Evolutionary conservation across 2,329 filamentous ascomycete genomes (phyloP).

Genomic region (Pezicula rhizophila): DNA sequence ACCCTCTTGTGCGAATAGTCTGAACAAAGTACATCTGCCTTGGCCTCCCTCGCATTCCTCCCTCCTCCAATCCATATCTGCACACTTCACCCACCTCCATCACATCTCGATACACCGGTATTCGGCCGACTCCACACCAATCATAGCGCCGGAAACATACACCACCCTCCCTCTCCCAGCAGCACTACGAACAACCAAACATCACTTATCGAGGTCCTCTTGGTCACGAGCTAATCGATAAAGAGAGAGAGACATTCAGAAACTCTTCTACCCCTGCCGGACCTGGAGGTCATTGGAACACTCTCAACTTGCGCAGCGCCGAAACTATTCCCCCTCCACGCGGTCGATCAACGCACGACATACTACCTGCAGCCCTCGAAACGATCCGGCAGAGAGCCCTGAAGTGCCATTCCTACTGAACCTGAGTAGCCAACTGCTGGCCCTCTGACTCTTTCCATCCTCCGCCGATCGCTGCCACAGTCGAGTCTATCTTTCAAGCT

Average conservation of each 20-base stretch:
- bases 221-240: constrained; percentile 5
- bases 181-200: not conserved
- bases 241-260: not conserved
- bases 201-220: constrained; percentile 8
- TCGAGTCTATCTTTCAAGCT: constrained; percentile 1
- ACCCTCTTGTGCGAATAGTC: too few relatives aligned
- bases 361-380: constrained; percentile 19
- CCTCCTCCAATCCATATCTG: constrained; percentile 13
- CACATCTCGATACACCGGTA: not conserved
- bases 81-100: not conserved
- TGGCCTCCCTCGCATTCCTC: constrained; percentile 2
- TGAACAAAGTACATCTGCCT: not conserved
- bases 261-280: not conserved
- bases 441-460: constrained; percentile 5
- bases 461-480: constrained; percentile 5
- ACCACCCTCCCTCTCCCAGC: not conserved
- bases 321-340: constrained; percentile 21
- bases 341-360: constrained; percentile 25
- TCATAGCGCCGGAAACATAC: not conserved
- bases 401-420: constrained; percentile 40
- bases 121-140: constrained; percentile 8
- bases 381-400: not conserved
- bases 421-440: constrained; percentile 4
- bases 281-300: constrained; percentile 27
- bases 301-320: constrained; percentile 9